Base-by-base conservation (phyloP, 352 stramenopile species). In the Pythium biforme region DNA sequence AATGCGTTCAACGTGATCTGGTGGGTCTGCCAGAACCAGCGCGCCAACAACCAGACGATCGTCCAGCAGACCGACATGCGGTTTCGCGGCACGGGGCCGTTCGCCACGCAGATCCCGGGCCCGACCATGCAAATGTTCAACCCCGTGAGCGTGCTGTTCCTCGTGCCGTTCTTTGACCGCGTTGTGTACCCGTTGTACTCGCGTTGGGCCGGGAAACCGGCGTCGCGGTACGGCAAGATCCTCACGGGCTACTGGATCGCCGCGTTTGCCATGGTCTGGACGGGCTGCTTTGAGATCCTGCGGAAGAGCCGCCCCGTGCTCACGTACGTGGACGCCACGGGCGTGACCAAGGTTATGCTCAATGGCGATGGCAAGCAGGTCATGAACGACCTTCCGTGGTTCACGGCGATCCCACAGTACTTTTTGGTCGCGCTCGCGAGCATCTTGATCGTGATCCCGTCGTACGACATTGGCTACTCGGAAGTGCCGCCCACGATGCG, bases 361-460 rank as follows among this genome's bases (percentile, higher is more conserved):
- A 73, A 87, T 31, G 63, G 70, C 17, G 75, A 72, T 48, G 74
- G 70, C 34, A 58, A 70, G 0, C 55, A 86, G 29, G 73, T 73
- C 11, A 87, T 88, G 80, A 86, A 87, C 71, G 19, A 87, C 33
- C 80, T 89, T 8, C 72, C 65, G 15, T 89, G 80, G 80, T 69
- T 45, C 2, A 66, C 66, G 0, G 77, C 75, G 11, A 72, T 86
- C 37, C 75, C 69, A 9, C 80, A 83, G 59, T 89, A 89, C 55
- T 54, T 88, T 4, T 75, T 89, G 49, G 72, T 88, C 27, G 80
- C 55, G 29, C 55, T 89, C 1, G 77, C 72, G 22, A 75, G 88
- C 54, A 85, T 73, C 59, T 50, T 89, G 43, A 81, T 88, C 66
- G 86, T 86, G 64, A 76, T 89, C 9, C 85, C 80, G 17, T 50